Base-by-base conservation (phyloP, 1,284 basidiomycete genomes). In the Lentinula novae-zelandiae region DNA sequence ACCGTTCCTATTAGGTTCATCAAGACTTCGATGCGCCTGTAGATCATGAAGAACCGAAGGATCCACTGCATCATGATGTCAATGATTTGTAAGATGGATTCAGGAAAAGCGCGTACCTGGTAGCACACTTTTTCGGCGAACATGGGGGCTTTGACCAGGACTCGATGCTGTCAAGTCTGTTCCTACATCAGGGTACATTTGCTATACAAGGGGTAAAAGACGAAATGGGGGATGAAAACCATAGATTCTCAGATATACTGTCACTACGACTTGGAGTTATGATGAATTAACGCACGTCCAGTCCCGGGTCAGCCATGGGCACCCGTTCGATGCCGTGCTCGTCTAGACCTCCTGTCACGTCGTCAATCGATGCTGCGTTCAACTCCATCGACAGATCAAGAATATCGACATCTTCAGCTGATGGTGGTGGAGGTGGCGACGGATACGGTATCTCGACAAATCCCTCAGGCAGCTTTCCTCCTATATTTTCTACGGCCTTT, bases 381-480 rank as follows among this genome's bases (percentile, higher is more conserved):
- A 96, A 77, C 71, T 96, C 94, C 73, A 96, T 88, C 7, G 92
- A 90, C 60, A 95, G 77, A 70, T 95, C 92, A 68, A 92, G 75
- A 67, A 95, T 88, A 68, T 94, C 92, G 53, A 85, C 80, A 68
- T 96, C 94, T 65, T 94, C 91, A 31, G 84, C 79, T 13, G 87
- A 78, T 34, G 86, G 84, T n/a, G 90, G 90, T 38, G 92, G 90
- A 10, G 88, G 86, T 3, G 90, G 89, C 17, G 86, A 88, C 34
- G 82, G 76, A 44, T 92, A 84, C 61, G 85, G 83, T 60, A 85
- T 77, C 60, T 86, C 85, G 59, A 74, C 81, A 75, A 84, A 93
- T 52, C 80, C 88, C 64, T 77, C 78, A 13, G 84, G 91, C 64
- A 91, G 68, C 71, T 85, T 82, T 54, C 85, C 83, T 58, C 84